Base-by-base conservation (phyloP, 2,329 filamentous ascomycete species). In the Penicillium digitatum region DNA sequence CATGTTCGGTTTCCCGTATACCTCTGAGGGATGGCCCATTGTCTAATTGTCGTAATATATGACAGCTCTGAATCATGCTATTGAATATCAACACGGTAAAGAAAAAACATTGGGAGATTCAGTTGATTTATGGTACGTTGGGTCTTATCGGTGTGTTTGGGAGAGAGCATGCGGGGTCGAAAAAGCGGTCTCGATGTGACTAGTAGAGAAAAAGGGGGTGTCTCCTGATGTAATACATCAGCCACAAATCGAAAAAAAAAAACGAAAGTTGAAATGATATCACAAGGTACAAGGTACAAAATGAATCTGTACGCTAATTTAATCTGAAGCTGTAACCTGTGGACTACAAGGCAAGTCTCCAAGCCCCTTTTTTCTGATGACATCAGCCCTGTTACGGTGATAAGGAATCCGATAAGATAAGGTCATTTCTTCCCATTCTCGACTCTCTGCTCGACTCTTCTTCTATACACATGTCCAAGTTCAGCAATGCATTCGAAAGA, bases 401-500 rank as follows among this genome's bases (percentile, higher is more conserved):
- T 52, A 52, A 29, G 29, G 12, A 10, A 26, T 31, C 10, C 27
- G 51, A 53, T 53, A 53, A 48, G 51, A 53, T 48, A 40, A 14
- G 7, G 16, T 24, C 12, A 29, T 20, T 20, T 37, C n/a, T 18
- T 9, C 32, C 16, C 2, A 1, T 35, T 7, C 10, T 38, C 18
- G n/a, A n/a, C n/a, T n/a, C n/a, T n/a, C n/a, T n/a, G n/a, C 20
- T n/a, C 12, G 12, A 39, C 22, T 40, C 24, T 26, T 14, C 32
- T 48, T 42, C 18, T 27, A 27, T 49, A 37, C 26, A 39, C 35
- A 20, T 37, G 18, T 40, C 22, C 24, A 26, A 9, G 14, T n/a
- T 10, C 32, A 18, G 12, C 24, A 46, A 61, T 61, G 59, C 48
- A 52, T 20, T 44, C 52, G 8, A 40, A 29, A 14, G 58, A 62